phyloP scores from a whole-genome alignment of 2,329 filamentous ascomycete genomes.

The Helicocarpus griseus region DNA sequence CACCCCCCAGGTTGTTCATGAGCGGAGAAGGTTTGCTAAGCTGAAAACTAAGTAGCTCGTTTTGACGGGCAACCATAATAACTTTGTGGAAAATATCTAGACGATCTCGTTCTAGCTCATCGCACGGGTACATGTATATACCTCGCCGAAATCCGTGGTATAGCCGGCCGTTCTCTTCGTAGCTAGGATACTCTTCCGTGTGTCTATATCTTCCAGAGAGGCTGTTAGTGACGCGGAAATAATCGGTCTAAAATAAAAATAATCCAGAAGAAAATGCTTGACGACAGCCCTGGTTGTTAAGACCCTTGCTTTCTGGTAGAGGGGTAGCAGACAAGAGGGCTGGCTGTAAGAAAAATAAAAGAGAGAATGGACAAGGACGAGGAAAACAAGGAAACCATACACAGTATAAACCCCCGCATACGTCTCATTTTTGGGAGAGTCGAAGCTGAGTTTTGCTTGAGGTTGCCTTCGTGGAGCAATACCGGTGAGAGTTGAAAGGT shows the following conservation, averaged over 20 bases:
- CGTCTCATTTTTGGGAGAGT: constrained; percentile 4
- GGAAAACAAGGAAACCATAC: not conserved
- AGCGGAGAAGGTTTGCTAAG: constrained; percentile 6
- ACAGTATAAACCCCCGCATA: not conserved
- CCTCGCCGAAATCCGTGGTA: constrained; percentile 60
- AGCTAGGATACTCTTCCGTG: constrained; percentile 29
- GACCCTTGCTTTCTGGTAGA: too few relatives aligned
- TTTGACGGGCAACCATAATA: constrained; percentile 54
- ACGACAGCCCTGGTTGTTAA: too few relatives aligned
- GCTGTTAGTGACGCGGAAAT: not conserved
- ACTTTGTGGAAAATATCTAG: constrained; percentile 76
- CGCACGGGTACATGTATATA: constrained; percentile 68
- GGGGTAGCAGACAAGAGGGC: not conserved
- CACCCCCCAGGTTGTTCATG: constrained; percentile 1
- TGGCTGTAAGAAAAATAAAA: not conserved
- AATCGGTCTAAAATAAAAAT: not conserved
- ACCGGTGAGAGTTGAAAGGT: constrained; percentile 13
- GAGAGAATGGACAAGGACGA: not conserved
- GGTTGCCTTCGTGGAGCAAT: constrained; percentile 8
- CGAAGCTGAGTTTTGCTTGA: constrained; percentile 7
- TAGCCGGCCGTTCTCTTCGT: constrained; percentile 58
- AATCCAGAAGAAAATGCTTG: not conserved
- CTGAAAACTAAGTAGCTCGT: constrained; percentile 34
- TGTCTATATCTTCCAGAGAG: constrained; percentile 18
- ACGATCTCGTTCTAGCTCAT: constrained; percentile 66